Conservation (phyloP, 192 early-diverging fungal species). For the Gaertneriomyces sp. region DNA sequence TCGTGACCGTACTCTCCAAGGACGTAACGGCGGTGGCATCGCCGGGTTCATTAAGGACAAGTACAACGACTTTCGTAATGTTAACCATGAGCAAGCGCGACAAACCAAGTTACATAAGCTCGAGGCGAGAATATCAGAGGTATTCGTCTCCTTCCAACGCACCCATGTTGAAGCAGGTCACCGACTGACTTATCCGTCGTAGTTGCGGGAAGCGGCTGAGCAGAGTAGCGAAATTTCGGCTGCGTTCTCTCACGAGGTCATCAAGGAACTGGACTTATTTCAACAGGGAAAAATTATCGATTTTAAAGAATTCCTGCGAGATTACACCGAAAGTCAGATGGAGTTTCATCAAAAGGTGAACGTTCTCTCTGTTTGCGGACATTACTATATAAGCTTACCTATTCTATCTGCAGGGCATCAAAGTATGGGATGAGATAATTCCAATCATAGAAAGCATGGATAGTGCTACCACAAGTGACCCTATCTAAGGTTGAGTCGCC, state of each 20-base stretch:
- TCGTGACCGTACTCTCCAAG: constrained; percentile 66
- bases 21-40: constrained; percentile 57
- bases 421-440: constrained; percentile 81
- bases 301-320: constrained; percentile 69
- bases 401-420: constrained; percentile 40
- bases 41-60: constrained; percentile 82
- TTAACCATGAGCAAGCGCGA: constrained; percentile 76
- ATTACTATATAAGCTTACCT: neutral
- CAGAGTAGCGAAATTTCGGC: constrained; percentile 65
- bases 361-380: neutral
- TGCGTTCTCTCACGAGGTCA: constrained; percentile 73
- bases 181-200: neutral
- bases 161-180: constrained; percentile 7
- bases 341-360: constrained; percentile 76
- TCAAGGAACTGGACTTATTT: constrained; percentile 83
- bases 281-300: constrained; percentile 74
- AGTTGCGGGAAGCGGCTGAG: constrained; percentile 83
- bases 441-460: constrained; percentile 68
- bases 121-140: constrained; percentile 66
- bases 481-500: too few species aligned
- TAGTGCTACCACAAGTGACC: neutral
- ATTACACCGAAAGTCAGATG: constrained; percentile 75
- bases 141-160: constrained; percentile 24
- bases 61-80: constrained; percentile 81
- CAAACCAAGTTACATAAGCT: constrained; percentile 77